Percentiles rank a stretch among this genome's conserved stretches.
Conservation (phyloP, 1,139 yeast species). For the Pichia inconspicua region DNA sequence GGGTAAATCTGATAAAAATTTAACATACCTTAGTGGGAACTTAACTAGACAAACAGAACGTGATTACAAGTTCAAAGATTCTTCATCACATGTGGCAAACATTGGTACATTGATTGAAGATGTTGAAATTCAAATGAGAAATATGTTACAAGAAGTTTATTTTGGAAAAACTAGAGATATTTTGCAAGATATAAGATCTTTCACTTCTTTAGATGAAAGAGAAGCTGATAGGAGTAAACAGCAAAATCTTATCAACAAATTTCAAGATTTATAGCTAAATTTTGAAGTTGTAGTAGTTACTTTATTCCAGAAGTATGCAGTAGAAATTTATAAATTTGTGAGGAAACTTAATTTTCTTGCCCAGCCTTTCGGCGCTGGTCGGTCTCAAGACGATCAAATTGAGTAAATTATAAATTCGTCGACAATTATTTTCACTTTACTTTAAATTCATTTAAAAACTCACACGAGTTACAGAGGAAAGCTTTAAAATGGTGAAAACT, state of each 20-base stretch:
- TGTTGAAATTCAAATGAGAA: constrained; percentile 79
- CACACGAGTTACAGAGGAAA: not conserved
- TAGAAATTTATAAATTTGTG: too few species aligned
- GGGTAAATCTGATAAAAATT: constrained; percentile 4
- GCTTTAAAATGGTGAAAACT: constrained; percentile 6
- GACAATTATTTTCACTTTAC: not conserved
- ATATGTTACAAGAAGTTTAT: constrained; percentile 84
- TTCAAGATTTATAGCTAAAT: constrained; percentile 23
- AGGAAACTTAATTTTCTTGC: too few species aligned
- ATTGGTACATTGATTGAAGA: constrained; percentile 84
- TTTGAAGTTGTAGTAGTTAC: too few species aligned
- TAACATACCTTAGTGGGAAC: constrained; percentile 60
- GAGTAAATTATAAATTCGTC: not conserved
- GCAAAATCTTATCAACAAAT: constrained; percentile 42
- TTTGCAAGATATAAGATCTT: constrained; percentile 60
- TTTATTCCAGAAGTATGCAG: too few species aligned
- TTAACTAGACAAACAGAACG: constrained; percentile 73
- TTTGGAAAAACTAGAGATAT: constrained; percentile 92
- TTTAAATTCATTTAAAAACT: not conserved
- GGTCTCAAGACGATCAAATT: not conserved
- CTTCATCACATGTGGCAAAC: constrained; percentile 65
- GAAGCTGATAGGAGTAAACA: constrained; percentile 39
- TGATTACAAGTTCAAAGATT: constrained; percentile 38
- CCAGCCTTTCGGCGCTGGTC: too few species aligned
- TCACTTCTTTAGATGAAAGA: constrained; percentile 36